Conservation (phyloP, 306 rosid species). For the Vachellia pachyceras region DNA sequence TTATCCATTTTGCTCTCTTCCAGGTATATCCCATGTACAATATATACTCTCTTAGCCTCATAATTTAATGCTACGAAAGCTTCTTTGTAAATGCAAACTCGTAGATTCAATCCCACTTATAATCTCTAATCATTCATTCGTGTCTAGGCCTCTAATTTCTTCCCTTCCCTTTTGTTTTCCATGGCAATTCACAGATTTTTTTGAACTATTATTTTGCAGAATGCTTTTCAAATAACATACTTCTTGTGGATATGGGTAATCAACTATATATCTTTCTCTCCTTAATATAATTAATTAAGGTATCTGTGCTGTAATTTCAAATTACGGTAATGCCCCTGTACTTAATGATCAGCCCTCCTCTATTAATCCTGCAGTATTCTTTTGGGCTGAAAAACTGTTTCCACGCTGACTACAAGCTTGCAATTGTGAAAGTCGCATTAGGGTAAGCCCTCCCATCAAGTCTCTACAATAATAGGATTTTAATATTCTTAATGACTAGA, state of each 20-base stretch:
- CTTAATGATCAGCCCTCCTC: constrained; percentile 27
- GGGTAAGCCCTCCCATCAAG: constrained; percentile 63
- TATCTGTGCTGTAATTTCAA: background rate
- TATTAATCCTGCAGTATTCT: constrained; percentile 73
- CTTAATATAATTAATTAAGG: constrained; percentile 5
- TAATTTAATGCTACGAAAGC: too few species aligned
- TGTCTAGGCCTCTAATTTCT: too few species aligned
- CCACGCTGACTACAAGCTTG: constrained; percentile 66
- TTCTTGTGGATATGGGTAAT: constrained; percentile 94
- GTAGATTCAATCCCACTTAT: too few species aligned
- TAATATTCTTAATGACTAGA: background rate
- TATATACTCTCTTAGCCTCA: too few species aligned
- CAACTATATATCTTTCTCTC: background rate
- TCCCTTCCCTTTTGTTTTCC: too few species aligned
- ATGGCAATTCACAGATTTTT: too few species aligned
- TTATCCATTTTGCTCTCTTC: constrained; percentile 91
- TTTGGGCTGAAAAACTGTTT: constrained; percentile 79
- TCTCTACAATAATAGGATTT: constrained; percentile 8
- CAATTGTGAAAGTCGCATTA: constrained; percentile 63
- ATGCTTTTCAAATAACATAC: constrained; percentile 91
- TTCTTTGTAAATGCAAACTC: too few species aligned
- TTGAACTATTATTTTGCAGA: constrained; percentile 56
- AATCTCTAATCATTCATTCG: too few species aligned
- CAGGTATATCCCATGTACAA: constrained; percentile 58
- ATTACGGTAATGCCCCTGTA: constrained; percentile 13